Evolutionary conservation across 2,329 filamentous ascomycete genomes (phyloP).

Genomic region (Colletotrichum sp.): DNA sequence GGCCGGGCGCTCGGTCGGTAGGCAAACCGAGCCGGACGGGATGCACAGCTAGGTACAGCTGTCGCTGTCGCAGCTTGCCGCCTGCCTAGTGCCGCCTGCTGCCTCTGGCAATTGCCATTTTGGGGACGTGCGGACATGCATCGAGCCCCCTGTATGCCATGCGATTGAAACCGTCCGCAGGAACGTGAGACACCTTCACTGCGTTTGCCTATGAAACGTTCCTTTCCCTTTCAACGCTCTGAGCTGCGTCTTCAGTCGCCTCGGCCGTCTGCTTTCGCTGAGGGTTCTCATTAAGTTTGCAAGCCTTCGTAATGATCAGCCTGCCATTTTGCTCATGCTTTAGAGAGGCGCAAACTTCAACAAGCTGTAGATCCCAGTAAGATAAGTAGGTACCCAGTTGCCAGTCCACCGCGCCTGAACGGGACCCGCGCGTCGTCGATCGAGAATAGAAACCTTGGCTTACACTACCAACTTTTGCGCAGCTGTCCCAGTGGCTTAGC

Average conservation of each 20-base stretch:
- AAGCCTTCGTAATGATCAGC: background rate
- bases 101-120: background rate
- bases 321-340: background rate
- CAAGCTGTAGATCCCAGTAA: background rate
- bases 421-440: background rate
- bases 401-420: background rate
- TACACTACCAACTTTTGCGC: background rate
- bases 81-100: background rate
- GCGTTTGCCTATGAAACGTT: background rate
- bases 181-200: conserved; percentile 16
- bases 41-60: background rate
- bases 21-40: conserved; percentile 1
- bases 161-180: conserved; percentile 15
- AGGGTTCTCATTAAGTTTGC: background rate
- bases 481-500: conserved; percentile 7
- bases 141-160: conserved; percentile 11
- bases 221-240: background rate
- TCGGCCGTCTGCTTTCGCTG: background rate
- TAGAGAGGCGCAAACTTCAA: background rate
- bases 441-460: conserved; percentile 1
- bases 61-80: background rate
- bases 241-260: background rate
- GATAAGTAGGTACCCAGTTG: background rate
- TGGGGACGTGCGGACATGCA: background rate
- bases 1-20: background rate